These are phyloP conservation scores for Lodderomyces beijingensis DNA, from an alignment of 1,139 yeast genomes.

Conservation along the genomic window DNA sequence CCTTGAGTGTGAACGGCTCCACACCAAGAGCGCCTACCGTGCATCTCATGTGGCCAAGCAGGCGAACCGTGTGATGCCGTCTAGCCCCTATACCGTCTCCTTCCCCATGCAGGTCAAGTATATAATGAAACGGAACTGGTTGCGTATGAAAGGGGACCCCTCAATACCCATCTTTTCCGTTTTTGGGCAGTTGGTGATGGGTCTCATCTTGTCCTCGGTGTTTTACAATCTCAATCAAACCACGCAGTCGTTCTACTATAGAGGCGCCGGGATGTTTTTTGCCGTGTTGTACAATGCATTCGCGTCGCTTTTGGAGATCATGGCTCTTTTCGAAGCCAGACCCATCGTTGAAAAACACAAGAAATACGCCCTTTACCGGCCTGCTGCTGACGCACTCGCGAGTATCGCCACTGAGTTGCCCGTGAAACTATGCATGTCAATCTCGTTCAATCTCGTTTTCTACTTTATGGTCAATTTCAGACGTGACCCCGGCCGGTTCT, in stretches of 20 bases:
- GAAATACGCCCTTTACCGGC: constrained; percentile 58
- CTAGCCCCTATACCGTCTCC: constrained; percentile 32
- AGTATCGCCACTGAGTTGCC: constrained; percentile 57
- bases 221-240: constrained; percentile 45
- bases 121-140: constrained; percentile 22
- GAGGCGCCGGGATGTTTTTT: constrained; percentile 56
- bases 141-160: constrained; percentile 27
- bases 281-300: constrained; percentile 55
- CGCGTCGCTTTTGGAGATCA: constrained; percentile 54
- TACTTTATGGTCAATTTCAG: constrained; percentile 58
- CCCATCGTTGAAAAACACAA: constrained; percentile 60
- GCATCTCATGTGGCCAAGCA: constrained; percentile 29
- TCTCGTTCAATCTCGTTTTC: constrained; percentile 42
- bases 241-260: constrained; percentile 50
- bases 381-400: constrained; percentile 62
- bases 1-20: constrained; percentile 7
- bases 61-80: constrained; percentile 19
- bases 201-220: constrained; percentile 42
- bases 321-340: constrained; percentile 52
- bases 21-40: constrained; percentile 13
- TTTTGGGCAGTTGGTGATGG: constrained; percentile 27
- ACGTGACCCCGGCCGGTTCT: constrained; percentile 56
- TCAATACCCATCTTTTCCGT: constrained; percentile 24
- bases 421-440: constrained; percentile 41
- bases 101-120: constrained; percentile 31